These are phyloP conservation scores for Lodderomyces pseudojiufengensis DNA, from an alignment of 1,139 yeast genomes.

Conservation along the genomic window DNA sequence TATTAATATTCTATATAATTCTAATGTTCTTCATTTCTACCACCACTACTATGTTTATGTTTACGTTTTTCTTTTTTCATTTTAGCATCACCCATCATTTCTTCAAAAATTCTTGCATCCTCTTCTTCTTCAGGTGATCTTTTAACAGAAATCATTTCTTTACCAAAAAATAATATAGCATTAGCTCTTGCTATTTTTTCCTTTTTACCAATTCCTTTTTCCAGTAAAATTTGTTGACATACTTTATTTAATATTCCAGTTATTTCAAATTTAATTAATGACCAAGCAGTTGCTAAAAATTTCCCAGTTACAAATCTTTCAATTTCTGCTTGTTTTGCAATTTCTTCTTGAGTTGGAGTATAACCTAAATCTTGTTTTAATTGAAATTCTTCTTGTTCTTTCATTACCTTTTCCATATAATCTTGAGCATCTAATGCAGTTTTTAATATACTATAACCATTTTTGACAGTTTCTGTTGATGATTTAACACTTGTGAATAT, in stretches of 20 bases:
- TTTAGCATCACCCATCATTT: slow-evolving; percentile 66
- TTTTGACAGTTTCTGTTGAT: slow-evolving; percentile 36
- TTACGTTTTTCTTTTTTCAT: slow-evolving; percentile 35
- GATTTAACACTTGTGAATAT: slow-evolving; percentile 46
- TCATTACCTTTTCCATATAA: slow-evolving; percentile 39
- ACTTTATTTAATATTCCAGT: slow-evolving; percentile 65
- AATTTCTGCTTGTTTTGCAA: slow-evolving; percentile 54
- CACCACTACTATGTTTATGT: not conserved
- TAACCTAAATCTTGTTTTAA: slow-evolving; percentile 23
- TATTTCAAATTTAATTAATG: slow-evolving; percentile 70
- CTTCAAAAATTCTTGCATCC: slow-evolving; percentile 74
- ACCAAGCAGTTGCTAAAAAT: slow-evolving; percentile 76
- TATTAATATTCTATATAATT: not conserved
- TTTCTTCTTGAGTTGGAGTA: slow-evolving; percentile 40
- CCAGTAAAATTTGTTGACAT: slow-evolving; percentile 56
- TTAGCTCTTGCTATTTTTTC: slow-evolving; percentile 57
- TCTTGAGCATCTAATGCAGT: slow-evolving; percentile 44
- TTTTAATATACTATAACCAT: slow-evolving; percentile 38
- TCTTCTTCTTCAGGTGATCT: slow-evolving; percentile 70
- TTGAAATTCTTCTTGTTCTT: slow-evolving; percentile 48
- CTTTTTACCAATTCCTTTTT: slow-evolving; percentile 49
- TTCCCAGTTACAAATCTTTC: slow-evolving; percentile 70
- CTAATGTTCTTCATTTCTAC: slow-evolving; percentile 1
- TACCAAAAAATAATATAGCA: slow-evolving; percentile 56
- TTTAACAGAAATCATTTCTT: slow-evolving; percentile 49